Percentiles rank a stretch among this genome's conserved stretches.
Conservation (phyloP, 495 filamentous ascomycete genomes). For the Penicillium cinerascens region DNA sequence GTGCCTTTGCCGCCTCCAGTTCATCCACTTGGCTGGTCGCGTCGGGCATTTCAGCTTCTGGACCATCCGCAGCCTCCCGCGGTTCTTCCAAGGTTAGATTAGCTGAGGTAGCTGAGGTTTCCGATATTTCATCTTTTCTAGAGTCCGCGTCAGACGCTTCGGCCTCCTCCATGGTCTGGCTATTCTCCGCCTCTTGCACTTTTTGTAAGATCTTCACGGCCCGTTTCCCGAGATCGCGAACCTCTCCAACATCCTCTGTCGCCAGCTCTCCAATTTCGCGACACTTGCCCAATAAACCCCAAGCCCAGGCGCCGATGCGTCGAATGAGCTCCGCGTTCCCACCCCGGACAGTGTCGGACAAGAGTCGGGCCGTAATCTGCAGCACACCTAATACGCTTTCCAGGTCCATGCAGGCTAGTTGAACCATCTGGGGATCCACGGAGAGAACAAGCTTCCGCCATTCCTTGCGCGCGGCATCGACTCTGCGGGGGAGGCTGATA, state of each 20-base stretch:
- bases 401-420: constrained; percentile 66
- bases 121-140: background rate
- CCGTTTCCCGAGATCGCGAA: constrained; percentile 46
- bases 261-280: constrained; percentile 45
- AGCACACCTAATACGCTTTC: constrained; percentile 53
- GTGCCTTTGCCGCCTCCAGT: constrained; percentile 58
- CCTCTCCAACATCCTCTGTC: constrained; percentile 51
- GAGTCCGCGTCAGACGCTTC: constrained; percentile 25
- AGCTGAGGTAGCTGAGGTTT: too few relatives aligned
- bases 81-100: too few relatives aligned
- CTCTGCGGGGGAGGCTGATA: constrained; percentile 48
- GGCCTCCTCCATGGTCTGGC: constrained; percentile 15
- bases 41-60: constrained; percentile 21
- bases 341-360: constrained; percentile 42
- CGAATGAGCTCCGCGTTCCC: constrained; percentile 44
- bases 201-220: constrained; percentile 42
- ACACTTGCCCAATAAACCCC: constrained; percentile 49
- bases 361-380: constrained; percentile 32
- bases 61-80: too few relatives aligned
- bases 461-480: constrained; percentile 40
- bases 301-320: constrained; percentile 48
- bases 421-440: constrained; percentile 61
- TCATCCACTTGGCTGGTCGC: constrained; percentile 19
- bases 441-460: constrained; percentile 49
- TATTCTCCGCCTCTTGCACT: constrained; percentile 40